Base-by-base conservation (phyloP, 164 flowering plant species). In the Saururus chinensis region DNA sequence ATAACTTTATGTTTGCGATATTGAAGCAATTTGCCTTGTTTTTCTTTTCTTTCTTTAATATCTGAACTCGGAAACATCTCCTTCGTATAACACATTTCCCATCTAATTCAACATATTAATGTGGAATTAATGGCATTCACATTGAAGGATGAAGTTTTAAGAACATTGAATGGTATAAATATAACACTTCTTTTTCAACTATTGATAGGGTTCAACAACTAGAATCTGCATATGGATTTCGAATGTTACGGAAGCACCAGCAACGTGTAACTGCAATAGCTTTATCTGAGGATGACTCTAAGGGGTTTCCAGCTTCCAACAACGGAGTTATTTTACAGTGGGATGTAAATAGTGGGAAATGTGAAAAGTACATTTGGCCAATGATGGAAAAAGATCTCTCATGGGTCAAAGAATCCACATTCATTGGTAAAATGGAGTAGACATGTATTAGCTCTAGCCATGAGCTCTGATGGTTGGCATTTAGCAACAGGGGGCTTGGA, bases 401-500 rank as follows among this genome's bases (percentile, higher is more conserved):
- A 87, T 71, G 95, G 96, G 56, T 74, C 69, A 24, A 84, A 74
- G 72, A 80, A 80, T 55, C 85, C 92, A 5, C 84, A 84, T 72
- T 76, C 82, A 63, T 79, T 80, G 26, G 68, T 30, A 35, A 90
- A 83, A 71, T 91, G 84, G 60, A 91, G 96, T 66, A 85, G 74
- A 66, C 79, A 82, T 24, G 79, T 86, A 24, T 73, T 84, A 63
- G 79, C 87, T 56, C 67, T 95, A 76, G 90, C 85, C 61, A 86
- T 81, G 60, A 95, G 96, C 67, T 83, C 86, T 69, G 99, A 95
- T 79, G 93, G 93, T 64, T 79, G 96, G 30, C 87, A 88, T 78
- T 81, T 95, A 77, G 97, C 97, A 19, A 88, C 75, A 61, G 99
- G 95, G 25, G 99, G 99, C 64, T 65, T 88, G 35, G 99, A 95